A percentile compares a stretch with the other conserved stretches of the same genome.
phyloP scores from a whole-genome alignment of 1,139 yeast genomes.

The Diutina sp. region DNA sequence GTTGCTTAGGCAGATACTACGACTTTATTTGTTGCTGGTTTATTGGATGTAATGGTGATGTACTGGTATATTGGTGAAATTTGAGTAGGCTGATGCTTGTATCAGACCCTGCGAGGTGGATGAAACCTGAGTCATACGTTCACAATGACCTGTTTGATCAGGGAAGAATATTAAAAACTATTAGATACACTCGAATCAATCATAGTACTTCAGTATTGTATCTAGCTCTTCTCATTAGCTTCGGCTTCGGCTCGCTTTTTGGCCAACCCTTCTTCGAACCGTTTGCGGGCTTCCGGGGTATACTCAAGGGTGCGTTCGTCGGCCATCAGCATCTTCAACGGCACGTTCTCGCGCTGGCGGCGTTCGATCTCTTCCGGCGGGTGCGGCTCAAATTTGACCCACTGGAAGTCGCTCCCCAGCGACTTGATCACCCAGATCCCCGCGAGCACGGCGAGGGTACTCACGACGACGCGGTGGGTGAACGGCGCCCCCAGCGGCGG shows the following conservation, averaged over 20 bases:
- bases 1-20: too few relatives aligned
- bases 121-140: too few relatives aligned
- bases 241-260: constrained; percentile 11
- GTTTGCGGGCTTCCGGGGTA: constrained; percentile 31
- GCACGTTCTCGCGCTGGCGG: constrained; percentile 20
- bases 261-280: constrained; percentile 10
- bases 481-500: constrained; percentile 24
- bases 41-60: too few relatives aligned
- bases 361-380: constrained; percentile 27
- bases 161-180: too few relatives aligned
- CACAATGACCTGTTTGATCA: too few relatives aligned
- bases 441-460: constrained; percentile 21
- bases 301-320: constrained; percentile 28
- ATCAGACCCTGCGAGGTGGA: too few relatives aligned
- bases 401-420: constrained; percentile 28
- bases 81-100: too few relatives aligned
- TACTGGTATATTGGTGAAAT: too few relatives aligned
- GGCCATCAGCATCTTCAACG: constrained; percentile 17
- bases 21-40: too few relatives aligned
- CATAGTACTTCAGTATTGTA: not conserved
- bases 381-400: constrained; percentile 26
- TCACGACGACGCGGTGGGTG: constrained; percentile 20
- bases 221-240: not conserved
- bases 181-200: not conserved
- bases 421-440: constrained; percentile 22